Percentiles rank a stretch among this genome's conserved stretches.
Evolutionary conservation across 2,329 filamentous ascomycete species (phyloP).

Genomic region (Alternaria consortialis): DNA sequence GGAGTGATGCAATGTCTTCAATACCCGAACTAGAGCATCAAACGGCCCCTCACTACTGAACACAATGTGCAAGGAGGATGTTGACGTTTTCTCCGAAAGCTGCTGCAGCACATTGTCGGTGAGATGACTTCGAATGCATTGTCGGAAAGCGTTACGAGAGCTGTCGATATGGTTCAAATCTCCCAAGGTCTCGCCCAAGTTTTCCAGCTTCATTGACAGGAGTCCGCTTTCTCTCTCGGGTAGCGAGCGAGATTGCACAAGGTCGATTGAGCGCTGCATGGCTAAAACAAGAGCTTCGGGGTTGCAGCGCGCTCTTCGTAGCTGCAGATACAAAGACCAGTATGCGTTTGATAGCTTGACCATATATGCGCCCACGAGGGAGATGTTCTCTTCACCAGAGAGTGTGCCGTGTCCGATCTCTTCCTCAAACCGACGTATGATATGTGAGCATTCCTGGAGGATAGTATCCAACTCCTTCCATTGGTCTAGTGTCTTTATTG

Average conservation of each 20-base stretch:
- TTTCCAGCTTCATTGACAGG: conserved; percentile 71
- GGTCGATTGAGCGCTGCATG: conserved; percentile 70
- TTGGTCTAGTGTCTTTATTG: conserved; percentile 27
- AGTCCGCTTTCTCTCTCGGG: conserved; percentile 68
- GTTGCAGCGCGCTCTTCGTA: conserved; percentile 57
- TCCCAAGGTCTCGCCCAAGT: conserved; percentile 69
- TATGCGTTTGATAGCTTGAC: conserved; percentile 77
- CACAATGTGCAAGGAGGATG: conserved; percentile 60
- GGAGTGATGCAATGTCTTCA: conserved; percentile 68
- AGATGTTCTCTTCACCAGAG: conserved; percentile 11
- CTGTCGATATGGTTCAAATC: conserved; percentile 63
- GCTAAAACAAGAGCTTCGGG: conserved; percentile 63
- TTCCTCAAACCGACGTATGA: conserved; percentile 39
- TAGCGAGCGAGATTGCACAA: conserved; percentile 63
- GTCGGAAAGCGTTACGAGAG: conserved; percentile 65
- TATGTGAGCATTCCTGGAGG: conserved; percentile 43
- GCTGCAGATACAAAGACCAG: conserved; percentile 67
- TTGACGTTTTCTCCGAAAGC: conserved; percentile 62
- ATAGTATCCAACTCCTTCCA: conserved; percentile 46
- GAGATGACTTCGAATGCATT: conserved; percentile 70
- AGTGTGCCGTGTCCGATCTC: conserved; percentile 15
- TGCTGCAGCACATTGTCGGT: conserved; percentile 65
- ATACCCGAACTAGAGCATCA: conserved; percentile 65
- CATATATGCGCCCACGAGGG: conserved; percentile 46
- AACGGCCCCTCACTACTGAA: conserved; percentile 64